These are phyloP conservation scores for Xylaria sp. DNA, from an alignment of 2,329 filamentous ascomycete species.

Conservation along the genomic window DNA sequence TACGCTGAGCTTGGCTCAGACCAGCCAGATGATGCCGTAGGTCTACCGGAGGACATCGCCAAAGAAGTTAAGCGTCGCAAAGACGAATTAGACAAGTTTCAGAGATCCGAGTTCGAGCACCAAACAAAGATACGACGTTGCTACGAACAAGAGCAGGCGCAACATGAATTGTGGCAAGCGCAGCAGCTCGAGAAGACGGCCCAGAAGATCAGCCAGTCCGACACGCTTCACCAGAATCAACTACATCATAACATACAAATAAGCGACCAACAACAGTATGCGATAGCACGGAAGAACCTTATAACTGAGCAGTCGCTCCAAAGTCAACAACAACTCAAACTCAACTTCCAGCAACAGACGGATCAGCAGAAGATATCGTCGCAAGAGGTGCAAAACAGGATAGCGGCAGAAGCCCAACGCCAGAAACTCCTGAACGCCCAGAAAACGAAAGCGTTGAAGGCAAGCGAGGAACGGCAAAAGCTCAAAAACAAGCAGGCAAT, in stretches of 20 bases:
- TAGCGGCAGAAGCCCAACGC: not conserved
- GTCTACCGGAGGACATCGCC: constrained; percentile 26
- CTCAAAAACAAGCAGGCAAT: not conserved
- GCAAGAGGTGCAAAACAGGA: not conserved
- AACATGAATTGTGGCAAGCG: constrained; percentile 11
- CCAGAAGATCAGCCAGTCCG: constrained; percentile 32
- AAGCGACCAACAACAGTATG: constrained; percentile 3
- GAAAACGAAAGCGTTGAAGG: not conserved
- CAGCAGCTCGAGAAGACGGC: constrained; percentile 41
- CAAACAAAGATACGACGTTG: constrained; percentile 17
- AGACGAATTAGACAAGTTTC: constrained; percentile 17
- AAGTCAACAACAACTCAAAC: constrained; percentile 14
- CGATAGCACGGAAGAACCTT: constrained; percentile 12
- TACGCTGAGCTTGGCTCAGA: constrained; percentile 17
- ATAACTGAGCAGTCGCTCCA: constrained; percentile 1
- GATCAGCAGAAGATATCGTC: not conserved
- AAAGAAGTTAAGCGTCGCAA: constrained; percentile 21
- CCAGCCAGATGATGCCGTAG: constrained; percentile 24
- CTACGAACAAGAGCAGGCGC: constrained; percentile 16
- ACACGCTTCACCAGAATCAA: constrained; percentile 1
- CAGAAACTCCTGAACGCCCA: not conserved
- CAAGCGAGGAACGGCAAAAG: not conserved
- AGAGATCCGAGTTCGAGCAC: constrained; percentile 20
- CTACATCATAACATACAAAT: constrained; percentile 11
- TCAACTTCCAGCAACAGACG: constrained; percentile 6